These are phyloP conservation scores for Picea sitchensis DNA, from an alignment of 75 land plant genomes.

Conservation along the genomic window DNA sequence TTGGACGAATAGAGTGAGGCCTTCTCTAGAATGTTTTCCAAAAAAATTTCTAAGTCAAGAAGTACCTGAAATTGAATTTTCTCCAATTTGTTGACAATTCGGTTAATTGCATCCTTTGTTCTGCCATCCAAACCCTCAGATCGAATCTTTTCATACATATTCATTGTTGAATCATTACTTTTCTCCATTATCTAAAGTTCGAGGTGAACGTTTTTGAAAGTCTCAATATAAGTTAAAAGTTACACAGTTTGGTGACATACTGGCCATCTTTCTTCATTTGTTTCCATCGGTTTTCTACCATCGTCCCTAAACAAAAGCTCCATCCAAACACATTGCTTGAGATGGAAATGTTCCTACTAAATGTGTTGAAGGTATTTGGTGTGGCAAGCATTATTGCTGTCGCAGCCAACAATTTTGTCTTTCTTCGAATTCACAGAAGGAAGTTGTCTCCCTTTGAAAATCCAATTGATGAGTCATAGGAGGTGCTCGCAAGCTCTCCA, in stretches of 20 bases:
- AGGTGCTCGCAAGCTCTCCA: too few species aligned
- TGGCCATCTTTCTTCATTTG: too few species aligned
- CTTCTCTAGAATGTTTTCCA: neutral
- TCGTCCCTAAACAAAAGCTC: neutral
- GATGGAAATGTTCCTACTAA: conserved; percentile 47
- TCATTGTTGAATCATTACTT: neutral
- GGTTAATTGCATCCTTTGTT: neutral
- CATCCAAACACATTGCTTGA: neutral
- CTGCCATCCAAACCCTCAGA: neutral
- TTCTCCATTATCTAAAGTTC: neutral
- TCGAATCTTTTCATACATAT: neutral
- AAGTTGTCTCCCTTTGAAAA: conserved; percentile 62
- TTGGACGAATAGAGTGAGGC: neutral
- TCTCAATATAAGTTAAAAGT: too few species aligned
- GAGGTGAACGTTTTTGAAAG: neutral
- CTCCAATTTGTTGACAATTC: conserved; percentile 1
- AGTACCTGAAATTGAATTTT: neutral
- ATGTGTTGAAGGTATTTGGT: conserved; percentile 74
- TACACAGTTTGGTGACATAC: too few species aligned
- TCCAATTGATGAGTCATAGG: conserved; percentile 75
- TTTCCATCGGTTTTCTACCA: neutral
- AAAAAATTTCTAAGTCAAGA: neutral
- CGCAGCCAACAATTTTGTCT: conserved; percentile 79
- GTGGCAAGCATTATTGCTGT: conserved; percentile 61
- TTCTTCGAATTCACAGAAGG: conserved; percentile 49